Base-by-base conservation (phyloP, 2,329 filamentous ascomycete genomes). In the Ramularia collo-cygni region DNA sequence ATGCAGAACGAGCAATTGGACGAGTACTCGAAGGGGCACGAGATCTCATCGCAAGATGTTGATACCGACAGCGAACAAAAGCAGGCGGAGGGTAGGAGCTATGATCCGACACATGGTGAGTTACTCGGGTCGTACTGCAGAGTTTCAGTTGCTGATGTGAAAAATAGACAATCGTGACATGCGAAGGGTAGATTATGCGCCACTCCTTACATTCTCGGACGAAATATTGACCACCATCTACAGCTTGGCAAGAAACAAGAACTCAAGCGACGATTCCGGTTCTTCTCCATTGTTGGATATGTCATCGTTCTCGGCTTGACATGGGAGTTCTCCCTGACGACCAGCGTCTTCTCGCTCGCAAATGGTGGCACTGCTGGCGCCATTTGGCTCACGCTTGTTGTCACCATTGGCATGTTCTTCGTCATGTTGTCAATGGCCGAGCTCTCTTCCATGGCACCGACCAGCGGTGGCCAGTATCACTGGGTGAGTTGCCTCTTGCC, bases 371-470 rank as follows among this genome's bases (percentile, higher is more conserved):
- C 69, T 1, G 71, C 67, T 3, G 74, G 72, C 16, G 60, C 75
- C 8, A 67, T 77, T 28, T 77, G 71, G 63, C 65, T 71, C 63
- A 51, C 48, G 7, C 41, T 53, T 15, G 42, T 47, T 12, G 51
- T 48, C 28, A 50, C 46, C 43, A 47, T 37, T 28, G 50, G 51
- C 38, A 48, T 47, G 38, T 51, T 51, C 40, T 46, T 49, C 28
- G 48, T 49, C 39, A 47, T 69, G 40, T 54, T 60, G 1, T 70
- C 66, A 3, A 65, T 73, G 60, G 68, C 68, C 5, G 70, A 73
- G 47, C 69, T 73, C 63, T 68, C 67, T 1, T 70, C 67, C 4
- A 74, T 74, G 65, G 72, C 73, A 2, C 75, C 75, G 0, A 78
- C 72, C 0, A 67, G 68, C 5, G 74, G 75, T 15, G 75, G 75